These are phyloP conservation scores for Leucocoprinus sp. DNA, from an alignment of 768 basidiomycete species.

Conservation along the genomic window DNA sequence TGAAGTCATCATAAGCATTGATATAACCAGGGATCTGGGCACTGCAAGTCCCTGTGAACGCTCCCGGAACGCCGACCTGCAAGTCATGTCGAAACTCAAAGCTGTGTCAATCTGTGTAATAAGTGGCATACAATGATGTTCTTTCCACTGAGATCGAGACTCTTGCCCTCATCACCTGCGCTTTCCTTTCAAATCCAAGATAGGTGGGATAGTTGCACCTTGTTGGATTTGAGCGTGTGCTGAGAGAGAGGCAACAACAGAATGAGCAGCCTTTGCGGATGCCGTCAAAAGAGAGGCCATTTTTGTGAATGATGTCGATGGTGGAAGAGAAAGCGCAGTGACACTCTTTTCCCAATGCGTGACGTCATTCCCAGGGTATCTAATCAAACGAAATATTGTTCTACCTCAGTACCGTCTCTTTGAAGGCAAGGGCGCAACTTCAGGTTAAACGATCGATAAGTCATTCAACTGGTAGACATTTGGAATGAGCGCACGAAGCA, in stretches of 20 bases:
- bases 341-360: neutral
- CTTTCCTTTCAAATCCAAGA: slow-evolving; percentile 51
- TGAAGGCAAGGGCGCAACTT: too few species aligned
- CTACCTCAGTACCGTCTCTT: too few species aligned
- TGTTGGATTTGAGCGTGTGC: slow-evolving; percentile 37
- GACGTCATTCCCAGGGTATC: neutral
- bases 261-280: slow-evolving; percentile 47
- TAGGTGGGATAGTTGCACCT: slow-evolving; percentile 41
- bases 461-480: too few species aligned
- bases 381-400: too few species aligned
- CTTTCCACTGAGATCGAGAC: slow-evolving; percentile 46
- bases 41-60: slow-evolving; percentile 69
- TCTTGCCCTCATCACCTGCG: slow-evolving; percentile 32
- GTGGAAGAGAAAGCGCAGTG: neutral
- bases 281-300: slow-evolving; percentile 41
- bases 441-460: too few species aligned
- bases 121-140: slow-evolving; percentile 48
- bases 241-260: slow-evolving; percentile 42
- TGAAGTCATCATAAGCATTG: slow-evolving; percentile 58
- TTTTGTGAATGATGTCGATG: slow-evolving; percentile 16
- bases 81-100: neutral
- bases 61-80: slow-evolving; percentile 72
- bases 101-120: neutral
- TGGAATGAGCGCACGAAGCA: too few species aligned
- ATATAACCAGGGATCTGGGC: slow-evolving; percentile 60